Evolutionary conservation across 2,329 filamentous ascomycete species (phyloP).

Genomic region (Neoscytalidium dimidiatum): DNA sequence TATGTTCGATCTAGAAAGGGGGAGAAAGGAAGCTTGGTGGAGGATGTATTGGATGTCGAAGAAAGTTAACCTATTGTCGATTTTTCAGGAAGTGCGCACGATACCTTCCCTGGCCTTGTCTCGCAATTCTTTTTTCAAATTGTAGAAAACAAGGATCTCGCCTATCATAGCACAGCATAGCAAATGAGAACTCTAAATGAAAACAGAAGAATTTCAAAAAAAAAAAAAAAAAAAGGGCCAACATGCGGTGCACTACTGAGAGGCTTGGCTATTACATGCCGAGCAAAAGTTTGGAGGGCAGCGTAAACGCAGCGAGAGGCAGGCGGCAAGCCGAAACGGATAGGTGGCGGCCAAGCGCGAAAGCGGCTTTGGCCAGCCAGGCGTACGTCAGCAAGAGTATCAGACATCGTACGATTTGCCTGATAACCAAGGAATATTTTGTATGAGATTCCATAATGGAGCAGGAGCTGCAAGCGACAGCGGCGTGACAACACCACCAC

Average conservation of each 20-base stretch:
- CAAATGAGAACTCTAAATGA: not conserved
- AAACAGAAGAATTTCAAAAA: not conserved
- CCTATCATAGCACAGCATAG: not conserved
- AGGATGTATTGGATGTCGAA: not conserved
- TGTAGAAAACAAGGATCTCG: not conserved
- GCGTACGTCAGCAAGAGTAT: not conserved
- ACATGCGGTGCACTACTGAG: no score
- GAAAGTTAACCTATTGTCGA: not conserved
- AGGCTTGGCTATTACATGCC: not conserved
- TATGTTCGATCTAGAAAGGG: not conserved
- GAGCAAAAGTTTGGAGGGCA: not conserved
- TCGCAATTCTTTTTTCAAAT: not conserved
- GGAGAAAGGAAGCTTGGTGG: not conserved
- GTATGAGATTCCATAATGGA: not conserved
- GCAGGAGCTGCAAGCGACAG: not conserved
- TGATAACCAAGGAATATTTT: not conserved
- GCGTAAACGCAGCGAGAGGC: not conserved
- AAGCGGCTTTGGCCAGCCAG: not conserved
- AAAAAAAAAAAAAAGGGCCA: no score
- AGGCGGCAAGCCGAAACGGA: not conserved
- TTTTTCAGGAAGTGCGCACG: not conserved
- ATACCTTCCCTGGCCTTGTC: not conserved
- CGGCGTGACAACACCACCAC: not conserved
- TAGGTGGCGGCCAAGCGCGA: not conserved
- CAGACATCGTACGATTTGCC: constrained; percentile 3